Conservation (phyloP, 805 yeast genomes). For the Zygosaccharomyces siamensis region DNA sequence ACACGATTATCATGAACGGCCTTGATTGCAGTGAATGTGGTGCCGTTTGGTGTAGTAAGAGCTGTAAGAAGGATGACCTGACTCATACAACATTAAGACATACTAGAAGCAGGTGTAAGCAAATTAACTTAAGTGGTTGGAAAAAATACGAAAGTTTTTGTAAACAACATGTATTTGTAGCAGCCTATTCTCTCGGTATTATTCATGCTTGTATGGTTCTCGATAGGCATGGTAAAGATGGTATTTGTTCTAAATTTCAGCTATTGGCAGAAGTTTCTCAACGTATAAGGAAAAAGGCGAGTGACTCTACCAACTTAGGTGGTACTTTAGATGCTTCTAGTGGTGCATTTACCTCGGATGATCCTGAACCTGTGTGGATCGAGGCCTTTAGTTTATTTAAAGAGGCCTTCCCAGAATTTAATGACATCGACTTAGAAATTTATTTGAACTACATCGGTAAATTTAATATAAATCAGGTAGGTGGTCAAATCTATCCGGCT, state of each 20-base stretch:
- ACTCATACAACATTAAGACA: slow-evolving; percentile 59
- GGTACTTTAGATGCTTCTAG: slow-evolving; percentile 41
- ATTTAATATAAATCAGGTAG: slow-evolving; percentile 68
- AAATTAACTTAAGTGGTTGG: slow-evolving; percentile 48
- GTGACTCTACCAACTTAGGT: slow-evolving; percentile 45
- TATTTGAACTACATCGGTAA: slow-evolving; percentile 62
- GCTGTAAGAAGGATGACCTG: slow-evolving; percentile 52
- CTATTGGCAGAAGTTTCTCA: slow-evolving; percentile 70
- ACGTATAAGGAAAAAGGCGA: slow-evolving; percentile 54
- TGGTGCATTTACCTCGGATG: slow-evolving; percentile 41
- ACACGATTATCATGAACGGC: slow-evolving; percentile 39
- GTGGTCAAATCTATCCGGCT: slow-evolving; percentile 53
- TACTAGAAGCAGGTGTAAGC: slow-evolving; percentile 32
- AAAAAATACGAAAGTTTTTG: slow-evolving; percentile 55
- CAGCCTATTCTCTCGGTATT: slow-evolving; percentile 59
- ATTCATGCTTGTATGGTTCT: slow-evolving; percentile 43
- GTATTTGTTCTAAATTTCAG: slow-evolving; percentile 43
- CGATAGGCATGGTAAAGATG: slow-evolving; percentile 32
- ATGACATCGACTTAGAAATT: slow-evolving; percentile 44
- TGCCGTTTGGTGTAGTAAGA: slow-evolving; percentile 65
- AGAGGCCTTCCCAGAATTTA: slow-evolving; percentile 41
- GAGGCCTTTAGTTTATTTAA: slow-evolving; percentile 50
- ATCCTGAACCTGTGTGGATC: slow-evolving; percentile 44
- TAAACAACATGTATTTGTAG: slow-evolving; percentile 60
- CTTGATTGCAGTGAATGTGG: slow-evolving; percentile 61